Percentiles rank a stretch among this genome's conserved stretches.
Conservation (phyloP, 768 basidiomycete species). For the Neoboletus brunneissimus region DNA sequence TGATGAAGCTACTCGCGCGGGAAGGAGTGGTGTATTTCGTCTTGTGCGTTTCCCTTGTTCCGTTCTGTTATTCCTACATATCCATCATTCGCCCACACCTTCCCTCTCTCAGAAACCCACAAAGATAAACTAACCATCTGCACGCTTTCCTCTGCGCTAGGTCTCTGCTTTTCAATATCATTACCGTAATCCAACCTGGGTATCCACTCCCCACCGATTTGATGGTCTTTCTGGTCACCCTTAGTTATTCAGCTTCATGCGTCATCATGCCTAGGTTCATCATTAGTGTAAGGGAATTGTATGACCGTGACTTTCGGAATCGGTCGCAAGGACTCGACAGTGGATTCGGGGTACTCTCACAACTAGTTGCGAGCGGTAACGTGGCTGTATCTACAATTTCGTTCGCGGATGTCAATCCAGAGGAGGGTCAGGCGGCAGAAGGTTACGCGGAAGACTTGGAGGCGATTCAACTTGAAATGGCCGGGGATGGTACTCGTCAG, state of each 20-base stretch:
- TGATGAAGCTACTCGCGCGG: constrained; percentile 1
- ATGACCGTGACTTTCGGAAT: not conserved
- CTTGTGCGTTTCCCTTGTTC: constrained; percentile 3
- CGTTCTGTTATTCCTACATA: not conserved
- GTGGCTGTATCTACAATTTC: not conserved
- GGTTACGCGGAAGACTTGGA: not conserved
- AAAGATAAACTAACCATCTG: too few species aligned
- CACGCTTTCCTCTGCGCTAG: not conserved
- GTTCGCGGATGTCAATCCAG: not conserved
- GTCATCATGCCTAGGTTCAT: constrained; percentile 16
- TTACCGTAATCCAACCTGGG: not conserved
- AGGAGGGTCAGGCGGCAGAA: too few species aligned
- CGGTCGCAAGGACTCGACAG: constrained; percentile 8
- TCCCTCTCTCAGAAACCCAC: too few species aligned
- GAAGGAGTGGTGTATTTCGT: constrained; percentile 14
- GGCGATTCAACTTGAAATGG: not conserved
- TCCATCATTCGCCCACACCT: not conserved
- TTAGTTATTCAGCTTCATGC: constrained; percentile 2
- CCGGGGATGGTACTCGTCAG: not conserved
- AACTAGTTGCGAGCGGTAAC: not conserved
- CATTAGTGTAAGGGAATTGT: constrained; percentile 10
- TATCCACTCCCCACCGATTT: not conserved
- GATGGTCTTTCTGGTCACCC: not conserved
- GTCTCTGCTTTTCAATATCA: constrained; percentile 5
- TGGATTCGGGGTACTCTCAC: not conserved